A percentile compares a stretch with the other conserved stretches of the same genome.
phyloP scores from a whole-genome alignment of 257 asterid genomes.

The Scutellaria galericulata region DNA sequence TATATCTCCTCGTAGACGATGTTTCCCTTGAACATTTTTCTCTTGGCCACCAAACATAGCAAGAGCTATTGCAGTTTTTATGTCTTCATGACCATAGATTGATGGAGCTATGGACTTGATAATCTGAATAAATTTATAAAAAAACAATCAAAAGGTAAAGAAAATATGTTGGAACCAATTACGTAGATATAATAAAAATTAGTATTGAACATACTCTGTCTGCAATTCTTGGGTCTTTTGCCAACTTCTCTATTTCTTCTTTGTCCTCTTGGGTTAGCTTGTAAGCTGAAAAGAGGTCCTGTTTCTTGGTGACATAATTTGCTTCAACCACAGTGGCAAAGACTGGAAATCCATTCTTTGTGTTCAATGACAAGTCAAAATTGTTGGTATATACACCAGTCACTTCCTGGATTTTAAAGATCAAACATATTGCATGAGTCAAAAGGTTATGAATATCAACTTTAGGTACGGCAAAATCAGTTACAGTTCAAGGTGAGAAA shows the following conservation, averaged over 20 bases:
- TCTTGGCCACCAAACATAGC: constrained; percentile 99
- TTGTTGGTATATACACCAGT: constrained; percentile 97
- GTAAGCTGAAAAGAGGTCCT: constrained; percentile 96
- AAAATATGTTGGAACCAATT: constrained; percentile 15
- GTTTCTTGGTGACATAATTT: constrained; percentile 90
- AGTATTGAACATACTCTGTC: constrained; percentile 65
- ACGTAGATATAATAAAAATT: constrained; percentile 1
- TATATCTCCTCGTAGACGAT: constrained; percentile 90
- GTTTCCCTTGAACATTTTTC: constrained; percentile 94
- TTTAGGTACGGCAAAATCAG: constrained; percentile 3
- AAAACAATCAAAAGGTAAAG: constrained; percentile 8
- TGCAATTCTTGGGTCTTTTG: constrained; percentile 97
- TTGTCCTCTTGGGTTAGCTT: constrained; percentile 97
- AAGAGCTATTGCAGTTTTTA: constrained; percentile 94
- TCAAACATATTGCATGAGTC: constrained; percentile 23
- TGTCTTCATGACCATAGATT: constrained; percentile 95
- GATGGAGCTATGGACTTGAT: constrained; percentile 95
- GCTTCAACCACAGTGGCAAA: constrained; percentile 99
- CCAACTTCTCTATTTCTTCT: constrained; percentile 91
- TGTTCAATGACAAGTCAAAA: constrained; percentile 90
- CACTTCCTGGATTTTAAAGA: constrained; percentile 72
- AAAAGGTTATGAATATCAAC: constrained; percentile 18
- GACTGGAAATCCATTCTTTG: constrained; percentile 99
- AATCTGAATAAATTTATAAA: constrained; percentile 49
- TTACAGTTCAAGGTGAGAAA: constrained; percentile 16